Conservation (phyloP, 2,329 filamentous ascomycete species). For the Raffaelea ambrosiae region DNA sequence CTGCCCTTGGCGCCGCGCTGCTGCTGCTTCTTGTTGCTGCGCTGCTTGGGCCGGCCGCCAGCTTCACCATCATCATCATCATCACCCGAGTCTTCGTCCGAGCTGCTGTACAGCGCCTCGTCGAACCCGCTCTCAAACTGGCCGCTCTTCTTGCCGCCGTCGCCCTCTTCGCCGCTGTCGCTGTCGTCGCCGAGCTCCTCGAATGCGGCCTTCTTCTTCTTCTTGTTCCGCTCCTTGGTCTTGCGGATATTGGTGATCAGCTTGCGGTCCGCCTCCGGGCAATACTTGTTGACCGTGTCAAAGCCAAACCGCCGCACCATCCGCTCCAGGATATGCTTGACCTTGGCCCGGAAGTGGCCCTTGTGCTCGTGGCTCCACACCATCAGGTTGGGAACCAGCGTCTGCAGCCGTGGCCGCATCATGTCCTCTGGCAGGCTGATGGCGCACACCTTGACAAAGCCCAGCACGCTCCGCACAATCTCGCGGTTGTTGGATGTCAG, state of each 20-base stretch:
- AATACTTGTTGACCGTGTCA: conserved; percentile 68
- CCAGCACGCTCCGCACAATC: conserved; percentile 88
- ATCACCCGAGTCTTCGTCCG: conserved; percentile 51
- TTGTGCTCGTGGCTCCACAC: conserved; percentile 98
- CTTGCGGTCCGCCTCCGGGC: conserved; percentile 81
- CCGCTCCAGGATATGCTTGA: conserved; percentile 94
- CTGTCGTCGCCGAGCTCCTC: conserved; percentile 35
- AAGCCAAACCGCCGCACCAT: conserved; percentile 88
- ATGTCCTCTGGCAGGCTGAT: conserved; percentile 74
- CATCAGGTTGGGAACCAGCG: conserved; percentile 82
- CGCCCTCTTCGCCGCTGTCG: conserved; percentile 45
- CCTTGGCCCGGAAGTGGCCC: conserved; percentile 90
- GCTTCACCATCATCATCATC: conserved; percentile 27
- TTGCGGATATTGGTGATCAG: conserved; percentile 92
- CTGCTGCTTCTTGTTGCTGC: conserved; percentile 17
- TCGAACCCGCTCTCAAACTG: conserved; percentile 91
- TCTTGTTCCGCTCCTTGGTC: conserved; percentile 82
- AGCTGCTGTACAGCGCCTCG: conserved; percentile 78
- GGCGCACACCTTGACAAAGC: conserved; percentile 93
- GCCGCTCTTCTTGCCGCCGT: conserved; percentile 44
- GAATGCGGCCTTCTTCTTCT: conserved; percentile 67
- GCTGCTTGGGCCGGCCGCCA: background rate
- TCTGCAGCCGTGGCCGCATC: conserved; percentile 66
- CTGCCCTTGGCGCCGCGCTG: conserved; percentile 48
- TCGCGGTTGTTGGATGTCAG: conserved; percentile 94